These are phyloP conservation scores for Chytriomyces confervae DNA, from an alignment of 192 early-diverging fungal genomes.

Conservation along the genomic window DNA sequence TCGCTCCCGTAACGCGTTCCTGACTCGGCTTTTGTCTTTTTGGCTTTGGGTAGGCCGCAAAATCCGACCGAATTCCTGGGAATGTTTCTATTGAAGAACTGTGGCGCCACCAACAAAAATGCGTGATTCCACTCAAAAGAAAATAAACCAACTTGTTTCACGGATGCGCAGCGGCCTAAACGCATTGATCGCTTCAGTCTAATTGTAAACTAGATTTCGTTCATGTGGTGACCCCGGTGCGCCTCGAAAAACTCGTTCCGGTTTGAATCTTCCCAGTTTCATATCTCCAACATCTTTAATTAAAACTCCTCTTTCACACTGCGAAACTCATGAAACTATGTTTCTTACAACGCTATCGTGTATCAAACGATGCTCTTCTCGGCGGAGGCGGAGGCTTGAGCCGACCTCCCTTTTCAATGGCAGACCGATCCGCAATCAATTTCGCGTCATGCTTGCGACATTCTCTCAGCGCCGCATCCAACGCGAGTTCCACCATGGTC, in stretches of 20 bases:
- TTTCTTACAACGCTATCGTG: too few species aligned
- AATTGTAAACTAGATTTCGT: too few species aligned
- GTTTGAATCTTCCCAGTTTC: too few species aligned
- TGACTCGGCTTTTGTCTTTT: background rate
- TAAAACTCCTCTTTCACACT: too few species aligned
- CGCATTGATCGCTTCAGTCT: too few species aligned
- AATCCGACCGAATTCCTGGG: constrained; percentile 36
- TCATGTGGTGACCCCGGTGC: too few species aligned
- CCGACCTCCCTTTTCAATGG: background rate
- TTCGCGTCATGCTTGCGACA: background rate
- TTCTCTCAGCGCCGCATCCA: constrained; percentile 48
- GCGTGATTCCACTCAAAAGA: background rate
- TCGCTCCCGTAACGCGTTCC: background rate
- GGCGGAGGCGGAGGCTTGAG: background rate
- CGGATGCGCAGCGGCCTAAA: too few species aligned
- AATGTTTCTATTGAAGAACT: constrained; percentile 31
- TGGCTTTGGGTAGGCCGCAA: constrained; percentile 8
- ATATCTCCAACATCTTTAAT: too few species aligned
- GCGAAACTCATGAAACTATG: too few species aligned
- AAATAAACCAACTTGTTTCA: too few species aligned
- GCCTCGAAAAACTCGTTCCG: too few species aligned
- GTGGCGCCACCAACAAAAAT: background rate
- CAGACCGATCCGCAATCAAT: background rate
- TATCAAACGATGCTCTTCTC: constrained; percentile 7
- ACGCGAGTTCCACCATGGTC: constrained; percentile 72